A percentile compares a stretch with the other conserved stretches of the same genome.
Evolutionary conservation across 495 filamentous ascomycete genomes (phyloP).

Genomic region (Penicillium angulare): DNA sequence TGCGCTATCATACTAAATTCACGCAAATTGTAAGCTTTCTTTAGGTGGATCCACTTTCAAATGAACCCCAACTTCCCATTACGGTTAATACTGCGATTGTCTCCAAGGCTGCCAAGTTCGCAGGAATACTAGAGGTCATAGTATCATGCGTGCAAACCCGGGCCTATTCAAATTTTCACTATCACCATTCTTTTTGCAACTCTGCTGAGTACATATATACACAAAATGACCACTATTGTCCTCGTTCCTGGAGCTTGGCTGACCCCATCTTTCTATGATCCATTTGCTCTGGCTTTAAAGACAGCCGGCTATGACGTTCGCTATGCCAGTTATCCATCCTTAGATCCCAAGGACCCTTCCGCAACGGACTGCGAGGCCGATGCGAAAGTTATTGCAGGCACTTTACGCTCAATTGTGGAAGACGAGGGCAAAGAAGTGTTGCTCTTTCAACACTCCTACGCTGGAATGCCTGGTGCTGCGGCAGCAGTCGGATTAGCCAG

Average conservation of each 20-base stretch:
- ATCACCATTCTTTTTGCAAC: too few species aligned
- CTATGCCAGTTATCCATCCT: slow-evolving; percentile 22
- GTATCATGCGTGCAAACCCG: too few species aligned
- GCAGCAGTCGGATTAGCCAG: slow-evolving; percentile 20
- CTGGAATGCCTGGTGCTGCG: slow-evolving; percentile 26
- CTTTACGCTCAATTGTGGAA: slow-evolving; percentile 18
- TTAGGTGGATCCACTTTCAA: too few species aligned
- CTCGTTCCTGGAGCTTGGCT: slow-evolving; percentile 33
- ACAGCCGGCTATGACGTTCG: slow-evolving; percentile 15
- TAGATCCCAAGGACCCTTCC: slow-evolving; percentile 16
- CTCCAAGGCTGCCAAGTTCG: too few species aligned
- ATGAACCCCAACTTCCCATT: too few species aligned
- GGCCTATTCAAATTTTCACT: too few species aligned
- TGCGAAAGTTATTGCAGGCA: slow-evolving; percentile 11
- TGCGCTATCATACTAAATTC: too few species aligned
- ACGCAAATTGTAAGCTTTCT: too few species aligned
- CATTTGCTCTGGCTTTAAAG: slow-evolving; percentile 18
- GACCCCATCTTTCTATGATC: slow-evolving; percentile 18
- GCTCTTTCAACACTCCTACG: slow-evolving; percentile 34
- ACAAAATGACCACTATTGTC: slow-evolving; percentile 21
- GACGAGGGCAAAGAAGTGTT: slow-evolving; percentile 26
- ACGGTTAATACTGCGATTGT: too few species aligned
- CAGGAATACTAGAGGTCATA: too few species aligned
- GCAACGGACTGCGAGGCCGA: slow-evolving; percentile 18
- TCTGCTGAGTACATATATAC: too few species aligned